A percentile compares a stretch with the other conserved stretches of the same genome.
Conservation (phyloP, 495 filamentous ascomycete species). For the Delitschia confertaspora region DNA sequence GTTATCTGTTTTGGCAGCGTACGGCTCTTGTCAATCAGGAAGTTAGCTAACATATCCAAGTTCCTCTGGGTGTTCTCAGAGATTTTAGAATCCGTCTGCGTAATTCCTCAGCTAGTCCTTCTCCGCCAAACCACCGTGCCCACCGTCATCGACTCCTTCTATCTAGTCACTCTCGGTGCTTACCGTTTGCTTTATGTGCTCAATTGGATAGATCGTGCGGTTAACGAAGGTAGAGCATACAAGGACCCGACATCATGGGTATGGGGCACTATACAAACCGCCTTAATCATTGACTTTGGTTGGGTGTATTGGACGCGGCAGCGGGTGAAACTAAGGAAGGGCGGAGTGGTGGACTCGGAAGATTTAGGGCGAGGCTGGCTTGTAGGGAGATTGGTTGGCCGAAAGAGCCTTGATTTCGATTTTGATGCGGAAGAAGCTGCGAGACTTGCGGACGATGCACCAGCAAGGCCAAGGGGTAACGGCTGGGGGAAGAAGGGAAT, state of each 20-base stretch:
- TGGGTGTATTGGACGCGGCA: conserved; percentile 96
- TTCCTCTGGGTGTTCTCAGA: conserved; percentile 77
- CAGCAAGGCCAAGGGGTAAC: conserved; percentile 36
- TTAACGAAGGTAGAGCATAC: conserved; percentile 44
- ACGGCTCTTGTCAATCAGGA: neutral
- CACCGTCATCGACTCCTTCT: conserved; percentile 92
- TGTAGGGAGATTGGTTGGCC: conserved; percentile 39
- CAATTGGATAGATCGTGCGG: conserved; percentile 73
- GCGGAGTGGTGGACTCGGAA: conserved; percentile 87
- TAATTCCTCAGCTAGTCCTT: conserved; percentile 84
- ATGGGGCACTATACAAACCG: conserved; percentile 85
- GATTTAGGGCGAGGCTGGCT: conserved; percentile 80
- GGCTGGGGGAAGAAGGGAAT: conserved; percentile 71
- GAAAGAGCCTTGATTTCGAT: conserved; percentile 26
- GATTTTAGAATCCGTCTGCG: conserved; percentile 80
- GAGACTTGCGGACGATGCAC: neutral
- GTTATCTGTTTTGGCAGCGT: neutral
- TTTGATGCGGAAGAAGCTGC: conserved; percentile 27
- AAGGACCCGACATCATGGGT: conserved; percentile 66
- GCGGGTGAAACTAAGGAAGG: conserved; percentile 84
- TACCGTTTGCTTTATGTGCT: conserved; percentile 88
- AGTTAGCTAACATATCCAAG: conserved; percentile 39
- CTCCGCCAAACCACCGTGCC: conserved; percentile 90
- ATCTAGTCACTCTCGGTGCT: conserved; percentile 76
- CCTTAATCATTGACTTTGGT: conserved; percentile 86